phyloP scores from a whole-genome alignment of 495 filamentous ascomycete genomes.

The Hypoxylon crocopeplum region DNA sequence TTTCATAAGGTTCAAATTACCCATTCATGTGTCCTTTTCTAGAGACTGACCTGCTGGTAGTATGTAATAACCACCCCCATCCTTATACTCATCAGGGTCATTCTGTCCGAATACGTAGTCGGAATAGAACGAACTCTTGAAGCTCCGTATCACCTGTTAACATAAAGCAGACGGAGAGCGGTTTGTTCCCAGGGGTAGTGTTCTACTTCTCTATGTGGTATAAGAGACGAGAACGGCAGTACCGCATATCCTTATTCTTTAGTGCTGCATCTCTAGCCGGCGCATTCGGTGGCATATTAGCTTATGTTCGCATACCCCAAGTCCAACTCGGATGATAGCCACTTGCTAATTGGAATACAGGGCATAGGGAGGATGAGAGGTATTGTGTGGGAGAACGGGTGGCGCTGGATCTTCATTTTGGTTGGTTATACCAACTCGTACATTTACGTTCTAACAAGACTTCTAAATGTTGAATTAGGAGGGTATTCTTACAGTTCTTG shows the following conservation, averaged over 20 bases:
- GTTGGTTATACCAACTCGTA: constrained; percentile 47
- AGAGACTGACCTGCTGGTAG: constrained; percentile 40
- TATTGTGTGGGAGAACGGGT: constrained; percentile 69
- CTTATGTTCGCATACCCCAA: constrained; percentile 54
- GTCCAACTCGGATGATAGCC: too few species aligned
- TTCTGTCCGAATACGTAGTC: too few species aligned
- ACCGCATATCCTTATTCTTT: constrained; percentile 78
- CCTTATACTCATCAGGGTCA: too few species aligned
- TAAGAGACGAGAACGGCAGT: constrained; percentile 71
- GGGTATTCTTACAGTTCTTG: constrained; percentile 70
- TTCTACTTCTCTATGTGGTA: constrained; percentile 92
- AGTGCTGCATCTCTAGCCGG: constrained; percentile 76
- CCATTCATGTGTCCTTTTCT: constrained; percentile 45
- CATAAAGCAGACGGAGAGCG: constrained; percentile 52
- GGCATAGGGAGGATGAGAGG: constrained; percentile 68
- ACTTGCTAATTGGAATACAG: constrained; percentile 41
- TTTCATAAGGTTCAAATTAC: constrained; percentile 12
- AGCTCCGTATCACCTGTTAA: too few species aligned
- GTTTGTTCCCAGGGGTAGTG: constrained; percentile 76
- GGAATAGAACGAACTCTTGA: too few species aligned
- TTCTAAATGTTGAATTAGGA: constrained; percentile 54
- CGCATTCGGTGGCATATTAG: constrained; percentile 80
- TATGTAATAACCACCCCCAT: too few species aligned
- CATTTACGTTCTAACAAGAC: background rate
- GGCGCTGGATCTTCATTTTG: constrained; percentile 86